Evolutionary conservation across 2,329 filamentous ascomycete genomes (phyloP), one percentile per base, ranked within the genome.

Genomic region (Aspergillus ruber): DNA sequence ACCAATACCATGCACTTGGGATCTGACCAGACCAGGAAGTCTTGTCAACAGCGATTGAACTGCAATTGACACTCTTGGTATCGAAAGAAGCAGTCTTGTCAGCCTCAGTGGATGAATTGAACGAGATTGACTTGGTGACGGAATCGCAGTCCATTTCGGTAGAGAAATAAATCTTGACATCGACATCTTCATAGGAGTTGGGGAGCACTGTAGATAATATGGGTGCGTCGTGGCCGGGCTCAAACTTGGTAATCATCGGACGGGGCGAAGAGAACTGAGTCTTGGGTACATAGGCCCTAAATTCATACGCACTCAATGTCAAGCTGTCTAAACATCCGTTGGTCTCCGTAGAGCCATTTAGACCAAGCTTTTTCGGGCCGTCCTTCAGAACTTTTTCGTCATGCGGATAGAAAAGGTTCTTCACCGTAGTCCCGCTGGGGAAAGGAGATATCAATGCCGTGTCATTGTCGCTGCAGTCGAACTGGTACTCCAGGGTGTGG

Each of bases 371-470:
- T 4, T 69, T 62, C 1, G 69, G 61, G 1, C 78, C 76, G 1
- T 63, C 59, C 43, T 70, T 69, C n/a, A 85, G 65, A 0, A 65
- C 74, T 48, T 76, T 67, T 51, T 80, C 74, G 20, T 82, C 79
- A 54, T 79, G 81, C 0, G 81, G 81, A 56, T 78, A 79, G 60
- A 85, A 82, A 10, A 85, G 59, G 55, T 83, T 84, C 58, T 78
- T 80, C 51, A 85, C 81, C 1, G 71, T 78, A 1, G 74, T 77
- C 10, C 73, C 76, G 2, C 64, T 60, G 10, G 71, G 66, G 48
- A 81, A 85, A 0, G 82, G 79, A 8, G 81, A 68, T 33, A 84
- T 66, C 33, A 84, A 71, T 2, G 77, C 78, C 3, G 64, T 63
- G n/a, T 66, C 59, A 20, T 66, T 65, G 27, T 72, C 66, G n/a